A percentile compares a stretch with the other conserved stretches of the same genome.
Conservation (phyloP, 2,329 filamentous ascomycete species). For the Fusarium siculi region DNA sequence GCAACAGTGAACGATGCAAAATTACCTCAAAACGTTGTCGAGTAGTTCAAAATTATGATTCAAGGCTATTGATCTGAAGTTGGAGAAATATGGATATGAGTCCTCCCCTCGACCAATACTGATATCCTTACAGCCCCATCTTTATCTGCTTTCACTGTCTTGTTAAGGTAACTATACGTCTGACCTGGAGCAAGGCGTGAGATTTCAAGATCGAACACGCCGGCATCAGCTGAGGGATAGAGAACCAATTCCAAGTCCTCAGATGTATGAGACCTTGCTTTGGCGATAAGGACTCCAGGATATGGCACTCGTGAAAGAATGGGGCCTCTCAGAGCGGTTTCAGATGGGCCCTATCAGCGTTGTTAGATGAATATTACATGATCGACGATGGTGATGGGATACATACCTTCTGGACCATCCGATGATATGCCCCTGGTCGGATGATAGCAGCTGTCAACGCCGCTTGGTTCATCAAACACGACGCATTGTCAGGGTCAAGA, state of each 20-base stretch:
- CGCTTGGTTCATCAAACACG: neutral
- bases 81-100: neutral
- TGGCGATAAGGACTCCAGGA: neutral
- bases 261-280: neutral
- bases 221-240: neutral
- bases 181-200: neutral
- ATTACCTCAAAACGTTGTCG: neutral
- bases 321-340: neutral
- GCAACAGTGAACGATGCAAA: no score
- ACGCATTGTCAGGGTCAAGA: neutral
- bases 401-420: neutral
- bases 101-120: fast-evolving
- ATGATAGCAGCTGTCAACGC: neutral
- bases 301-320: neutral
- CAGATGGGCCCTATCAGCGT: neutral
- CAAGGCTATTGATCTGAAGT: no score
- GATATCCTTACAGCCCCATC: neutral
- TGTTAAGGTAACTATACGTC: neutral
- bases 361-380: neutral
- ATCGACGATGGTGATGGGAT: fast-evolving
- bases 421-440: neutral
- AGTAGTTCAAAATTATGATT: neutral
- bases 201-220: neutral
- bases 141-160: neutral
- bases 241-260: neutral